Conservation (phyloP, 306 rosid genomes). For the Datisca glomerata region DNA sequence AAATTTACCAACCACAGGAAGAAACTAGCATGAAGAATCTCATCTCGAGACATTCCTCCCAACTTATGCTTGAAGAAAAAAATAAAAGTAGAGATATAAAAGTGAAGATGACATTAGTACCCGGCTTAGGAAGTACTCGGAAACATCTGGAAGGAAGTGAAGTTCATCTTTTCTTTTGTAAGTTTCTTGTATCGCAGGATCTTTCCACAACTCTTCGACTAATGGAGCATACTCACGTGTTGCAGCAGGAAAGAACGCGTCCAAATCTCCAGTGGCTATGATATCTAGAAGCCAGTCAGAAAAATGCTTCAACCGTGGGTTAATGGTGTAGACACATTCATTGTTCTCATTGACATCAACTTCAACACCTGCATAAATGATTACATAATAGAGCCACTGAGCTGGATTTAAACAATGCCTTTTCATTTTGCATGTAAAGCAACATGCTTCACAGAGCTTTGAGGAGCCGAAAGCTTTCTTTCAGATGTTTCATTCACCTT, state of each 20-base stretch:
- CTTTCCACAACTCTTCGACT: slow-evolving; percentile 98
- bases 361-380: too few species aligned
- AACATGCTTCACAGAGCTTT: too few species aligned
- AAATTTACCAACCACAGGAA: too few species aligned
- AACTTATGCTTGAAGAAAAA: not conserved
- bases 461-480: too few species aligned
- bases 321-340: slow-evolving; percentile 52
- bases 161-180: slow-evolving; percentile 84
- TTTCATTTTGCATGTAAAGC: too few species aligned
- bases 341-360: not conserved
- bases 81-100: not conserved
- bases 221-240: slow-evolving; percentile 98
- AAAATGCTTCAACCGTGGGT: slow-evolving; percentile 88
- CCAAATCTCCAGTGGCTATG: slow-evolving; percentile 96
- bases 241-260: slow-evolving; percentile 98
- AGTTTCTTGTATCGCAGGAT: slow-evolving; percentile 88
- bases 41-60: too few species aligned
- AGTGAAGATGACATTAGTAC: slow-evolving; percentile 26
- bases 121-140: slow-evolving; percentile 86
- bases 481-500: too few species aligned
- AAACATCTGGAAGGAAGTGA: slow-evolving; percentile 89
- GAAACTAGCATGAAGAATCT: too few species aligned
- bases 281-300: slow-evolving; percentile 97
- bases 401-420: too few species aligned
- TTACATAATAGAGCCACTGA: too few species aligned